Conservation (phyloP, 352 stramenopile species). For the Ophiocytium majus region DNA sequence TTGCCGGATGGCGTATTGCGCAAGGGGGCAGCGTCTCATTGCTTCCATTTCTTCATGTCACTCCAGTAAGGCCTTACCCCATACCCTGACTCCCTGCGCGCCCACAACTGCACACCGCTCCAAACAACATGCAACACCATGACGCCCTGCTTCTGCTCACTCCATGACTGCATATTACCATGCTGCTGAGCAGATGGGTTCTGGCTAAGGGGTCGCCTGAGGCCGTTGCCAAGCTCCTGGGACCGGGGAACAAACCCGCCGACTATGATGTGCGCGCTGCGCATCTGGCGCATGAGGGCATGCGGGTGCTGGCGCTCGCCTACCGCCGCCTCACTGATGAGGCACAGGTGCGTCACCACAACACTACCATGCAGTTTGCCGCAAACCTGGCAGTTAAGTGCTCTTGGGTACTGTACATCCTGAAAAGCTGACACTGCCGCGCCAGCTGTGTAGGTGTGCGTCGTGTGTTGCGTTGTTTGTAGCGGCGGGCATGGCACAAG, state of each 20-base stretch:
- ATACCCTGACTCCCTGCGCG: too few relatives aligned
- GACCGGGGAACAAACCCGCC: conserved; percentile 66
- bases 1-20: too few relatives aligned
- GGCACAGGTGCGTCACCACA: conserved; percentile 26
- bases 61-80: too few relatives aligned
- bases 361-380: too few relatives aligned
- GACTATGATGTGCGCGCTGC: conserved; percentile 76
- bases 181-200: conserved; percentile 63
- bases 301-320: conserved; percentile 89
- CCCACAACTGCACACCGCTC: background rate
- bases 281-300: conserved; percentile 70
- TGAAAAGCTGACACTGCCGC: too few relatives aligned
- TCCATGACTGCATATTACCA: conserved; percentile 26
- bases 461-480: too few relatives aligned
- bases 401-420: too few relatives aligned
- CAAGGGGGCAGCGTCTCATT: too few relatives aligned
- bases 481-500: too few relatives aligned
- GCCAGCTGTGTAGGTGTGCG: too few relatives aligned
- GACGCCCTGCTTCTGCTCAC: background rate
- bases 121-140: background rate
- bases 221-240: conserved; percentile 82
- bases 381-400: too few relatives aligned
- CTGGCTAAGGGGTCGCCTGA: conserved; percentile 97
- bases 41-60: too few relatives aligned
- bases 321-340: conserved; percentile 80